These are phyloP conservation scores for Conticribra guillardii DNA, from an alignment of 108 stramenopile species.

Conservation along the genomic window DNA sequence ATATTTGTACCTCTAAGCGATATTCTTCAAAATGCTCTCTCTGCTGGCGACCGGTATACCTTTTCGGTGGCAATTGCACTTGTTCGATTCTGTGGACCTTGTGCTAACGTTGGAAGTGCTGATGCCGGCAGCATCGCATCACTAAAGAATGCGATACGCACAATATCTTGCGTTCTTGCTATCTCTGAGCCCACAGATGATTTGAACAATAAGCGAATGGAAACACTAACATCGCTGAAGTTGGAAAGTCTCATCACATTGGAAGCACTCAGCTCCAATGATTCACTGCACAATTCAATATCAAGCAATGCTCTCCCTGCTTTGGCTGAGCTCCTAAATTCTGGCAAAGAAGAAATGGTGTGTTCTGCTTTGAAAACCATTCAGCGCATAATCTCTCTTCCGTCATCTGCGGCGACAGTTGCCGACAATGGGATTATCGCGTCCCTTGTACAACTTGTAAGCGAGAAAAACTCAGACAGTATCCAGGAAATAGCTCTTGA, in stretches of 20 bases:
- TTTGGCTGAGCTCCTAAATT: constrained; percentile 57
- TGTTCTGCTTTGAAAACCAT: constrained; percentile 67
- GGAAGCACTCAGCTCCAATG: constrained; percentile 74
- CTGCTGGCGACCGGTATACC: constrained; percentile 58
- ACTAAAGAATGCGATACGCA: constrained; percentile 63
- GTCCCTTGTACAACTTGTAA: constrained; percentile 30
- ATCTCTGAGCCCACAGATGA: constrained; percentile 51
- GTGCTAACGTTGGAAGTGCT: constrained; percentile 48
- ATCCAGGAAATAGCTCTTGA: constrained; percentile 53
- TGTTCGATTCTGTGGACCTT: constrained; percentile 77
- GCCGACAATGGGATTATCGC: constrained; percentile 58
- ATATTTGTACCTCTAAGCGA: constrained; percentile 79
- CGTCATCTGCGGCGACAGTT: constrained; percentile 66
- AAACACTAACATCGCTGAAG: constrained; percentile 62
- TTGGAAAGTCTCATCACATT: constrained; percentile 68
- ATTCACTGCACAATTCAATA: constrained; percentile 70
- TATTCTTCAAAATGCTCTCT: constrained; percentile 60
- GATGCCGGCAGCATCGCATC: constrained; percentile 54
- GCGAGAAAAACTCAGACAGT: not conserved
- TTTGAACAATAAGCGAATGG: constrained; percentile 35
- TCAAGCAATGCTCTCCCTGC: constrained; percentile 65
- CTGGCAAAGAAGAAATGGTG: constrained; percentile 29
- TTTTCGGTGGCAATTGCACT: constrained; percentile 67
- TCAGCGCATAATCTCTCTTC: constrained; percentile 62
- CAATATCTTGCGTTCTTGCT: constrained; percentile 65